Percentiles rank a stretch among this genome's conserved stretches.
Evolutionary conservation across 1,139 yeast species (phyloP).

Genomic region (Protomyces pachydermus): DNA sequence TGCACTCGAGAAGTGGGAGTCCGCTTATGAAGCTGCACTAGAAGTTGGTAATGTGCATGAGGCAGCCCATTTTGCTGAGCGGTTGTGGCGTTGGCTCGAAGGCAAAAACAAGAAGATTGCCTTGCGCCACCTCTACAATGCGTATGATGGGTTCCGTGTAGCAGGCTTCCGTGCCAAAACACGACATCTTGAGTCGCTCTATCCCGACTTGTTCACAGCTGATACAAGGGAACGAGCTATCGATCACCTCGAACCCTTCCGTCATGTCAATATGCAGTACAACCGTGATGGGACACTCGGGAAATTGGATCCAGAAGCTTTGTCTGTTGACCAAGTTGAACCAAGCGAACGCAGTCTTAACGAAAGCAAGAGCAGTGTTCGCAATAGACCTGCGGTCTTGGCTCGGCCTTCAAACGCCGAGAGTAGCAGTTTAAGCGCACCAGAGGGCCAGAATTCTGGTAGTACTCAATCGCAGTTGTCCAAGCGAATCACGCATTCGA

Average conservation of each 20-base stretch:
- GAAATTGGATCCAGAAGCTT: background rate
- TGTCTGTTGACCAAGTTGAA: background rate
- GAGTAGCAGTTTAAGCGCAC: background rate
- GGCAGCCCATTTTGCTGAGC: slow-evolving; percentile 17
- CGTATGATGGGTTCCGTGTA: slow-evolving; percentile 6
- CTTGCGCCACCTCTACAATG: background rate
- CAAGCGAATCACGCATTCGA: background rate
- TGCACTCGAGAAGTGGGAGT: slow-evolving; percentile 15
- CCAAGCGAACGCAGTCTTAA: background rate
- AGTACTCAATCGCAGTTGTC: background rate
- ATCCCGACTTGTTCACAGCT: slow-evolving; percentile 8
- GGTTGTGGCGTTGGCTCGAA: slow-evolving; percentile 16
- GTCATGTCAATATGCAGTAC: slow-evolving; percentile 11
- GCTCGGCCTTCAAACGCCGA: background rate
- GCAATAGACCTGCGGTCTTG: background rate
- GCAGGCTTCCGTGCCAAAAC: slow-evolving; percentile 13
- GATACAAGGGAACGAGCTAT: background rate
- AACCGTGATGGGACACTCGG: slow-evolving; percentile 19
- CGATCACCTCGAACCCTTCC: background rate
- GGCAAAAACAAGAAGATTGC: slow-evolving; percentile 5
- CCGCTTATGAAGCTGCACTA: slow-evolving; percentile 10
- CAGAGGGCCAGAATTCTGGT: background rate
- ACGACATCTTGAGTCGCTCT: background rate
- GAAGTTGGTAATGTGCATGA: slow-evolving; percentile 17
- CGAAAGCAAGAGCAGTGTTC: background rate